phyloP scores from a whole-genome alignment of 2,329 filamentous ascomycete genomes.

The Colletotrichum endophyticum region DNA sequence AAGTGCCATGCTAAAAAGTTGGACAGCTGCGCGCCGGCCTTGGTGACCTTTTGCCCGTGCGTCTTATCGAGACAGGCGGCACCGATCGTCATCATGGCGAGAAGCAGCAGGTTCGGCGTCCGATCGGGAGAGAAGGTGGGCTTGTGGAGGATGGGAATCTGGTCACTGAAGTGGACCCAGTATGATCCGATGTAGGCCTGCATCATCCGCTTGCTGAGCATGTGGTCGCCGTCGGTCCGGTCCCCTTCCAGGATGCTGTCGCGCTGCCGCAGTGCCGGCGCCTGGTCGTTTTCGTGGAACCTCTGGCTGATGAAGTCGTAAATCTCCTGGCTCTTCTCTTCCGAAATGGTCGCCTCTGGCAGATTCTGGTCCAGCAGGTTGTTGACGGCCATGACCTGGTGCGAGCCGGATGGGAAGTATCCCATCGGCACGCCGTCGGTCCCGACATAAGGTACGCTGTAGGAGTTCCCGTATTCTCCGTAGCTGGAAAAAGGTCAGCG shows the following conservation, averaged over 20 bases:
- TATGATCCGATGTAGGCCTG: constrained; percentile 92
- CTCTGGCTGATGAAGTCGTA: constrained; percentile 80
- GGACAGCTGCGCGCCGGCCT: constrained; percentile 80
- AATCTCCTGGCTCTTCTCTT: constrained; percentile 84
- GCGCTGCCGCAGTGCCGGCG: constrained; percentile 75
- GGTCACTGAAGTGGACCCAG: constrained; percentile 93
- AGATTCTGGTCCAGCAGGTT: constrained; percentile 82
- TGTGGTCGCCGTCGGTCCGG: constrained; percentile 65
- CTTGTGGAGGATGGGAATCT: constrained; percentile 92
- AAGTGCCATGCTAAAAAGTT: constrained; percentile 92
- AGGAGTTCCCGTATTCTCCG: constrained; percentile 55
- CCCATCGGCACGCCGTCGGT: constrained; percentile 53
- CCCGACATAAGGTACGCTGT: constrained; percentile 54
- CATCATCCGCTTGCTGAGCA: constrained; percentile 92
- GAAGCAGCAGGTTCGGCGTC: constrained; percentile 81
- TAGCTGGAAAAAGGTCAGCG: constrained; percentile 47
- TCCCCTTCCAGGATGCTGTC: constrained; percentile 81
- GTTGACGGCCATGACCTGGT: constrained; percentile 89
- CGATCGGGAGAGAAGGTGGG: constrained; percentile 90
- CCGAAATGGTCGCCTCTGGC: constrained; percentile 81
- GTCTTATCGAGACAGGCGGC: constrained; percentile 87
- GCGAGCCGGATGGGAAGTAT: constrained; percentile 65
- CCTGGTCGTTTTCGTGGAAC: constrained; percentile 81
- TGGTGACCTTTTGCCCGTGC: constrained; percentile 75
- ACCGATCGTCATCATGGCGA: constrained; percentile 91